Conservation (phyloP, 345 rosid genomes). For the Gynandropsis gynandra region DNA sequence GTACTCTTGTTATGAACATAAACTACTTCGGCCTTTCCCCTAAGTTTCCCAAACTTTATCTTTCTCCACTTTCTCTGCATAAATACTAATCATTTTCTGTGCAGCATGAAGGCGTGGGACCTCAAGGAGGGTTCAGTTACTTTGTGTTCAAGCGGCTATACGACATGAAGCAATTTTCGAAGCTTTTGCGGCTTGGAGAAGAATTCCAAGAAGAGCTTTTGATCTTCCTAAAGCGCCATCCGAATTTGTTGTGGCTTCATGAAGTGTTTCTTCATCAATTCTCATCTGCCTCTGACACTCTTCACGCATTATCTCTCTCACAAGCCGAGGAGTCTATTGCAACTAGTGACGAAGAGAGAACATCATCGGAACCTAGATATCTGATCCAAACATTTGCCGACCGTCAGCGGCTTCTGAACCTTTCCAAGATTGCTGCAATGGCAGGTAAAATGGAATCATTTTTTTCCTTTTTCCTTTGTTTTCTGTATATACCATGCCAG, state of each 20-base stretch:
- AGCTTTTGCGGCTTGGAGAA: slow-evolving; percentile 89
- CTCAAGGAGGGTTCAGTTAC: slow-evolving; percentile 86
- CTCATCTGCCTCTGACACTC: slow-evolving; percentile 80
- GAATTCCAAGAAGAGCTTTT: slow-evolving; percentile 78
- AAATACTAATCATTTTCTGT: slow-evolving; percentile 14
- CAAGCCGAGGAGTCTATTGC: slow-evolving; percentile 41
- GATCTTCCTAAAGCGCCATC: slow-evolving; percentile 59
- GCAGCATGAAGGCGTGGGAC: slow-evolving; percentile 89
- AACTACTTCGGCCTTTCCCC: not conserved
- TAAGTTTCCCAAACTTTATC: not conserved
- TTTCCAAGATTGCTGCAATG: slow-evolving; percentile 74
- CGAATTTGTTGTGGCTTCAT: slow-evolving; percentile 77
- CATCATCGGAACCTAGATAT: slow-evolving; percentile 23
- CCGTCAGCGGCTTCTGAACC: slow-evolving; percentile 71
- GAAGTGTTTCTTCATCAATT: slow-evolving; percentile 78
- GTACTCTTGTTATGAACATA: not conserved
- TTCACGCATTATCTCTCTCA: slow-evolving; percentile 68
- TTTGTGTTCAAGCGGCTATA: slow-evolving; percentile 75
- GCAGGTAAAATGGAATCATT: slow-evolving; percentile 45
- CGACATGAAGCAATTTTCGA: slow-evolving; percentile 56
- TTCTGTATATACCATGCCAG: not conserved
- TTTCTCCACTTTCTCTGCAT: slow-evolving; percentile 10
- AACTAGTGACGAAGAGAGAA: slow-evolving; percentile 41
- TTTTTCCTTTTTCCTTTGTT: not conserved
- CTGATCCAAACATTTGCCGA: slow-evolving; percentile 44